These are phyloP conservation scores for Prinsepia uniflora DNA, from an alignment of 306 rosid species.

Conservation along the genomic window DNA sequence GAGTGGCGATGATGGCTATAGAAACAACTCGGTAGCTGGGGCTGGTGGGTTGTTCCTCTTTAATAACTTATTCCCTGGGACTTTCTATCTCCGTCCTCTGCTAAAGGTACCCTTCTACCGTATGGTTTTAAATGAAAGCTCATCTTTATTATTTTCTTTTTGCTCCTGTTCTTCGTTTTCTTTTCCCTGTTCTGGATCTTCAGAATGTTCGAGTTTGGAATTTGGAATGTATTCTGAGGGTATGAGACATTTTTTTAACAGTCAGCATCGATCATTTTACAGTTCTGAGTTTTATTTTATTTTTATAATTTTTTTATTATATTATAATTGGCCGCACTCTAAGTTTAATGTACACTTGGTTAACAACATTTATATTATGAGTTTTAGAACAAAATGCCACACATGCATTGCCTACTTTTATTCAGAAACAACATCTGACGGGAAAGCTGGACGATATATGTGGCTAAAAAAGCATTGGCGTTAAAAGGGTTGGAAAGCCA, in stretches of 20 bases:
- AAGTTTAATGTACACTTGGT: neutral
- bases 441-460: neutral
- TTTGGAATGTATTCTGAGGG: slow-evolving; percentile 2
- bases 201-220: slow-evolving; percentile 3
- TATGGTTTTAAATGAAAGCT: slow-evolving; percentile 10
- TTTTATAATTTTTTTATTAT: neutral
- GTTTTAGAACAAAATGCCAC: neutral
- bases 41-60: slow-evolving; percentile 75
- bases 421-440: neutral
- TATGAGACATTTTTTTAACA: slow-evolving; percentile 17
- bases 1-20: slow-evolving; percentile 91
- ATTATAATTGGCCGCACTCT: neutral
- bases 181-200: slow-evolving; percentile 20
- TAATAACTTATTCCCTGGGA: slow-evolving; percentile 84
- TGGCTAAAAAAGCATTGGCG: neutral
- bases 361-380: neutral
- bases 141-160: slow-evolving; percentile 19
- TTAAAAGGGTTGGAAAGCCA: neutral
- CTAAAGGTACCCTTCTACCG: slow-evolving; percentile 62
- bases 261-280: slow-evolving; percentile 10
- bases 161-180: slow-evolving; percentile 11
- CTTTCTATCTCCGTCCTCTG: slow-evolving; percentile 91
- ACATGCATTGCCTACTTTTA: neutral
- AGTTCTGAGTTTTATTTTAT: slow-evolving; percentile 3
- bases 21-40: slow-evolving; percentile 86